Base-by-base conservation (phyloP, 208 protist species). In the Tetramitus jugosus region DNA sequence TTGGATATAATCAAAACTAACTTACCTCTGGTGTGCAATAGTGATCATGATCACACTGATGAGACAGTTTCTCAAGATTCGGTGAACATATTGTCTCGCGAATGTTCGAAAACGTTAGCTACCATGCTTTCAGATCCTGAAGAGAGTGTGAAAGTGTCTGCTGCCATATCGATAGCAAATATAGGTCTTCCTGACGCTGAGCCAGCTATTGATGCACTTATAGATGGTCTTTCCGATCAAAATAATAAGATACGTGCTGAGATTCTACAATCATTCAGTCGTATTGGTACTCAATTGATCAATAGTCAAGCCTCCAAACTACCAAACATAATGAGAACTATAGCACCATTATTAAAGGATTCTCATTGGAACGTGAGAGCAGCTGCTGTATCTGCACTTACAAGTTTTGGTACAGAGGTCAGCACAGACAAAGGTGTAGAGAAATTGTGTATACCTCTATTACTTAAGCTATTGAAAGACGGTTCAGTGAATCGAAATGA, bases 261-360 rank as follows among this genome's bases (percentile, higher is more conserved):
- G 49, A 20, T 20, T 56, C 14, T 56, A 26, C 14, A 56, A 56
- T 56, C 49, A 26, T 20, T 56, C 20, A 20, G 49, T 20, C 49
- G 49, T 26, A 56, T 56, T 10, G 49, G 14, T 56, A 10, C 10
- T 20, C 49, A 56, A 56, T 26, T 56, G n/a, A n/a, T n/a, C n/a
- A n/a, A n/a, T n/a, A n/a, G n/a, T n/a, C n/a, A n/a, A n/a, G n/a
- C n/a, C n/a, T n/a, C 10, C 49, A 56, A 56, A 56, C 10, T 56
- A 10, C 49, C 49, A 26, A 20, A 26, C 20, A 56, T 56, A 10
- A 26, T 20, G 49, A 56, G 14, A 56, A 0, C n/a, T 43, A 69
- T 69, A 69, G 26, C 43, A 29, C 62, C 62, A 69, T 40, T 69
- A 10, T 42, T 69, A 43, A 69, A 42, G 33, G 62, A 69, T 40